Evolutionary conservation across 768 basidiomycete genomes (phyloP), one percentile per base, ranked within the genome.

Genomic region (Lactarius evosmus): DNA sequence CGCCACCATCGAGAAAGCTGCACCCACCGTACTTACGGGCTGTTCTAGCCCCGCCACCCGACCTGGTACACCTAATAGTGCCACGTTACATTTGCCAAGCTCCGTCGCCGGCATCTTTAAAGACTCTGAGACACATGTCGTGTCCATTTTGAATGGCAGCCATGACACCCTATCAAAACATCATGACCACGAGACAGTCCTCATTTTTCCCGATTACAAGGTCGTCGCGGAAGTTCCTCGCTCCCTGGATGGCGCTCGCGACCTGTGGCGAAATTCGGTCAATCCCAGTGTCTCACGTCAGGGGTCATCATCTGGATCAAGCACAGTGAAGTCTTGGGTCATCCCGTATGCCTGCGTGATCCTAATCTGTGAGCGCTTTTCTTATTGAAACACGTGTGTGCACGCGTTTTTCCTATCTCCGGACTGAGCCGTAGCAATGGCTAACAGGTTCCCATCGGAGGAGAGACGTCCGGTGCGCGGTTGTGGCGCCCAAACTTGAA

Each of bases 171-270:
- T 93, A 56, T 86, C 83, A n/a, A 82, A 86, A 58, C 80, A 86
- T 61, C 72, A 81, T 38, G 78, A 83, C 55, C 77, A 79, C 57
- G 88, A 95, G 68, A 89, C 90, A 0, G 90, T 95, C 19, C 80
- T 99, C 49, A 83, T 98, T 2, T 85, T 99, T 69, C 96, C 96
- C 7, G 96, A 99, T 75, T 98, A 87, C 78, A 93, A 86, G 68
- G 80, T 94, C 52, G 82, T 95, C 32, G 81, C 85, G 2, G 87
- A 88, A 57, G 85, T 98, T 16, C 82, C 83, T 27, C 79, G 85
- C 36, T 82, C 87, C 0, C 61, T 72, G 16, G 78, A 81, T 2
- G 91, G 90, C 29, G 95, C 94, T 7, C 78, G 84, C 62, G 79
- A 80, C 33, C 76, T 97, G 25, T 93, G 87, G 84, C 75, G 81